Percentiles rank a stretch among this genome's conserved stretches.
These are phyloP conservation scores for Hypoxylon sp. DNA, from an alignment of 2,329 filamentous ascomycete genomes.

Conservation along the genomic window DNA sequence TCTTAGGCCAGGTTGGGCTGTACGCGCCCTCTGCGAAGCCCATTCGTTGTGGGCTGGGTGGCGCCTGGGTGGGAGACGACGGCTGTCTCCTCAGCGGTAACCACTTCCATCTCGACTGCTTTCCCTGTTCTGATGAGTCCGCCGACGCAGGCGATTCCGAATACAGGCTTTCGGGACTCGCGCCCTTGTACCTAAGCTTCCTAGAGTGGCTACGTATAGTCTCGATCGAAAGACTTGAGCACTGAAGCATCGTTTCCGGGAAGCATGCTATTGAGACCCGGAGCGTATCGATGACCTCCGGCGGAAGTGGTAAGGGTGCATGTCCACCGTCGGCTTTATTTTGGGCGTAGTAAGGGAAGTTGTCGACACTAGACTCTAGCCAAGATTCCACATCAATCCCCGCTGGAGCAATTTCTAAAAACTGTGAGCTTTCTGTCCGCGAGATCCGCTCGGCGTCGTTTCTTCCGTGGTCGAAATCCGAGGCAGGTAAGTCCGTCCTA, in stretches of 20 bases:
- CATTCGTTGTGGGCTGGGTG: conserved; percentile 30
- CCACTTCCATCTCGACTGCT: conserved; percentile 51
- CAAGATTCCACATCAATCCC: conserved; percentile 49
- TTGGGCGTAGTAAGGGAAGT: conserved; percentile 47
- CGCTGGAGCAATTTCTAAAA: conserved; percentile 38
- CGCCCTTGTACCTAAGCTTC: conserved; percentile 62
- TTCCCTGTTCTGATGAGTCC: conserved; percentile 38
- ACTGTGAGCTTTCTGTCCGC: conserved; percentile 16
- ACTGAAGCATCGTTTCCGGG: conserved; percentile 71
- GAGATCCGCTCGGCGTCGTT: conserved; percentile 12
- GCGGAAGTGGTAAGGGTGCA: conserved; percentile 64
- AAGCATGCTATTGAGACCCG: conserved; percentile 69
- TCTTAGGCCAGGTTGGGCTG: conserved; percentile 37
- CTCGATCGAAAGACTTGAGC: conserved; percentile 69
- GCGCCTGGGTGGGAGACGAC: conserved; percentile 30
- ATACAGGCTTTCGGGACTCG: conserved; percentile 37
- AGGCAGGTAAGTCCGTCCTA: conserved; percentile 6
- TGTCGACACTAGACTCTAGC: conserved; percentile 49
- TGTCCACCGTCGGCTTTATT: conserved; percentile 47
- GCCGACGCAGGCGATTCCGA: conserved; percentile 40
- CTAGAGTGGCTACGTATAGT: conserved; percentile 70
- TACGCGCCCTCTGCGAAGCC: conserved; percentile 30
- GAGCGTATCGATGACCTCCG: conserved; percentile 68
- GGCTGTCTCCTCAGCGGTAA: conserved; percentile 42
- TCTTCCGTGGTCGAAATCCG: not conserved